These are phyloP conservation scores for Talaromyces amestolkiae DNA, from an alignment of 2,329 filamentous ascomycete genomes.

Conservation along the genomic window DNA sequence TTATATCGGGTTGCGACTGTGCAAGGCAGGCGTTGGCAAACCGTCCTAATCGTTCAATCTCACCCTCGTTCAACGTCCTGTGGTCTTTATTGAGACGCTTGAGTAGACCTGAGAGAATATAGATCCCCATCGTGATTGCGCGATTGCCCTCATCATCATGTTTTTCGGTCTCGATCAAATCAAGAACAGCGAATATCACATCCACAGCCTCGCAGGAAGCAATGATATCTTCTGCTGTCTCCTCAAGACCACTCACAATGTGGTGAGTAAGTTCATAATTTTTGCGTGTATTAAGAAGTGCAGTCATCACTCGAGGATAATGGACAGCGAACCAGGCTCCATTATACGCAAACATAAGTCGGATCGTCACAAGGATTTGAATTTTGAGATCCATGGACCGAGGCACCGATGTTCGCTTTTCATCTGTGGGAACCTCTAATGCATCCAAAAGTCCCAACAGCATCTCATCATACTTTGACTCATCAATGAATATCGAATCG, in stretches of 20 bases:
- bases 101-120: slow-evolving; percentile 31
- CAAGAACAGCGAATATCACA: slow-evolving; percentile 36
- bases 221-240: slow-evolving; percentile 38
- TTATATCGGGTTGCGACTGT: slow-evolving; percentile 37
- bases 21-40: slow-evolving; percentile 34
- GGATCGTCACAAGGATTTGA: slow-evolving; percentile 43
- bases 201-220: slow-evolving; percentile 28
- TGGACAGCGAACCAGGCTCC: slow-evolving; percentile 35
- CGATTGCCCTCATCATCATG: slow-evolving; percentile 32
- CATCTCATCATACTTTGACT: slow-evolving; percentile 38
- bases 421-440: slow-evolving; percentile 34
- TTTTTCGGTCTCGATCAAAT: slow-evolving; percentile 31
- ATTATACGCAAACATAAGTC: slow-evolving; percentile 39
- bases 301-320: slow-evolving; percentile 35
- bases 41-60: slow-evolving; percentile 32
- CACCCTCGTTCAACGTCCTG: slow-evolving; percentile 20
- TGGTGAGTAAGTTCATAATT: slow-evolving; percentile 40
- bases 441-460: slow-evolving; percentile 38
- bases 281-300: slow-evolving; percentile 38
- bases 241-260: slow-evolving; percentile 41
- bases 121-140: slow-evolving; percentile 37
- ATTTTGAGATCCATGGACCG: slow-evolving; percentile 39
- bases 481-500: slow-evolving; percentile 35
- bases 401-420: slow-evolving; percentile 28
- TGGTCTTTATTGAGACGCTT: slow-evolving; percentile 25